Base-by-base conservation (phyloP, 495 filamentous ascomycete species). In the Penicillium mononematosum region DNA sequence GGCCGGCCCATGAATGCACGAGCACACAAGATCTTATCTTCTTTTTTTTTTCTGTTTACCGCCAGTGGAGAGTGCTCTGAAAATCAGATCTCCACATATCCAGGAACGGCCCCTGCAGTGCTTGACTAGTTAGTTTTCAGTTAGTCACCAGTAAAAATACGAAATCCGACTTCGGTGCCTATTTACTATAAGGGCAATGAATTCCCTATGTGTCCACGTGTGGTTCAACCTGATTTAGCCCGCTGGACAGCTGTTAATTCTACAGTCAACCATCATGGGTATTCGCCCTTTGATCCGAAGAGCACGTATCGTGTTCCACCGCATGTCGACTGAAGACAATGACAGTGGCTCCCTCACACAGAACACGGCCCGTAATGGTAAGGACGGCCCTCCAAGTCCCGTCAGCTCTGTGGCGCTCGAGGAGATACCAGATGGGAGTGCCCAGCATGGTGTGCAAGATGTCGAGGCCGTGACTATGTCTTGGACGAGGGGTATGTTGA, bases 241-340 rank as follows among this genome's bases (percentile, higher is more conserved):
- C 5, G 5, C 24, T 25, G 5, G 24, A 25, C 29, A 42, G 1
- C n/a, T 42, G 9, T 45, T 25, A 22, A 12, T 46, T 14, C 25
- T 29, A 7, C 11, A 34, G 32, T 34, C 32, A 12, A 34, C 12
- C 22, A 27, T 24, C 5, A 50, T 50, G 47, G 32, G 32, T 50
- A 19, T 38, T 38, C 47, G 47, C 22, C 32, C 22, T 36, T 25
- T 50, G 32, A 38, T 50, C 32, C 47, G 47, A 16, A 38, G 47
- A n/a, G 47, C 47, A 6, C 47, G 47, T 22, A 39, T 32, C 5
- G 47, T 50, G 19, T 20, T 50, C 19, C 17, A 19, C 20, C 47
- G 47, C 20, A 4, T 50, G 11, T 19, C 47, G 9, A 11, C 32
- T 24, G 47, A 50, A 24, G 47, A 50, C 12, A 17, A 11, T 50